These are phyloP conservation scores for Paracoccidioides lutzii DNA, from an alignment of 2,329 filamentous ascomycete species.

Conservation along the genomic window DNA sequence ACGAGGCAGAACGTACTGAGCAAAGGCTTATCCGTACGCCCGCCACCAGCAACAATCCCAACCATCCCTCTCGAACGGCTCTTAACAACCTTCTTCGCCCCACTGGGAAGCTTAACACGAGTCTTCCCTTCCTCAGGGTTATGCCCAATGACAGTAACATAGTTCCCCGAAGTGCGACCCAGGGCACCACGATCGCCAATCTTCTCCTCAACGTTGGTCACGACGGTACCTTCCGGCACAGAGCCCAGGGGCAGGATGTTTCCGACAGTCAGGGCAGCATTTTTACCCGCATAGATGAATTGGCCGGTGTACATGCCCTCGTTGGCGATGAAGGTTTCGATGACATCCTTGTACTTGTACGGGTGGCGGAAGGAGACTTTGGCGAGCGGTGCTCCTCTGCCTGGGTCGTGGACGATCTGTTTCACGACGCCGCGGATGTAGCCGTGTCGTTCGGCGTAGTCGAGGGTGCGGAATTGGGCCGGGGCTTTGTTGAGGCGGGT, in stretches of 20 bases:
- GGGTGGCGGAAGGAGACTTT: constrained; percentile 95
- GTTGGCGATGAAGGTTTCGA: constrained; percentile 99
- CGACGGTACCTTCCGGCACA: constrained; percentile 97
- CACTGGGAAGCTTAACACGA: constrained; percentile 96
- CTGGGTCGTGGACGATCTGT: constrained; percentile 98
- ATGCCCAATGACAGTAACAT: constrained; percentile 95
- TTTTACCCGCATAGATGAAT: constrained; percentile 99
- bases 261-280: constrained; percentile 89
- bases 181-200: constrained; percentile 90
- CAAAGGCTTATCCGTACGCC: constrained; percentile 98
- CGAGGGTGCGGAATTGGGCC: constrained; percentile 92
- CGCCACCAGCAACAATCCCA: constrained; percentile 97
- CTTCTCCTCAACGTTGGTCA: constrained; percentile 99
- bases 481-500: constrained; percentile 90
- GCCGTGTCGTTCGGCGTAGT: constrained; percentile 92
- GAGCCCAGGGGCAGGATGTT: constrained; percentile 91
- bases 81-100: constrained; percentile 97
- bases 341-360: constrained; percentile 94
- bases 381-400: constrained; percentile 94
- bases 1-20: constrained; percentile 50
- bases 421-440: constrained; percentile 96
- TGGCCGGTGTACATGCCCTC: constrained; percentile 99
- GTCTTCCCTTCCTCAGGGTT: constrained; percentile 99
- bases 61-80: constrained; percentile 94
- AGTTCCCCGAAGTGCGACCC: constrained; percentile 97